Base-by-base conservation (phyloP, 345 rosid species). In the Sapria himalayana region DNA sequence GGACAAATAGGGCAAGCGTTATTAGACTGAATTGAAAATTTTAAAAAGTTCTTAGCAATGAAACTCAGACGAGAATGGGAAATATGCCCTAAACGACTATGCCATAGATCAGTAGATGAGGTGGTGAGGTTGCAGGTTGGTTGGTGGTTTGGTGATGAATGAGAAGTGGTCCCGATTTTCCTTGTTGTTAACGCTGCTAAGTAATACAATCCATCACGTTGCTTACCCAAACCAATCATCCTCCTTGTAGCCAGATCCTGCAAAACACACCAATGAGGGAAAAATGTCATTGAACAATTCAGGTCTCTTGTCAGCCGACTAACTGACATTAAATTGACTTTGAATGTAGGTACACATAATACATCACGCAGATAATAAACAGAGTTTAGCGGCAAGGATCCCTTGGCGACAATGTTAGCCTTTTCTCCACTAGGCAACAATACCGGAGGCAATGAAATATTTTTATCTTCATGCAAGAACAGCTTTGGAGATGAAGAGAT, bases 231-330 rank as follows among this genome's bases (percentile, higher is more conserved):
- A 6, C 34, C 54, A 41, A 45, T 52, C 29, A 16, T 10, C 21
- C 10, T 52, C 50, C 19, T 46, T 49, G 34, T 38, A 32, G 38
- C 17, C 1, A 18, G 42, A 33, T 58, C 57, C 29, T 51, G 25
- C 6, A 60, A 13, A 5, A 39, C 40, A 33, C 41, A 49, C 12
- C 0, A 21, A 4, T n/a, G 5, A 2, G 25, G 19, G 3, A 35
- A 22, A 21, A 53, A 59, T 0, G 15, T 19, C 4, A 43, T 10
- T 3, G 5, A 19, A 8, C 48, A 59, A 16, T 43, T 20, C 18
- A 43, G 13, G 0, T 43, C 46, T 0, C 5, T 0, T 1, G 20
- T 38, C 3, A 39, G 9, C 3, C 14, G 19, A 1, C 43, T 13
- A 1, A 48, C 37, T 6, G 29, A 43, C 1, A 54, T 17, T 1